These are phyloP conservation scores for Zea luxurians DNA, from an alignment of 176 grass and related monocot genomes.

Conservation along the genomic window DNA sequence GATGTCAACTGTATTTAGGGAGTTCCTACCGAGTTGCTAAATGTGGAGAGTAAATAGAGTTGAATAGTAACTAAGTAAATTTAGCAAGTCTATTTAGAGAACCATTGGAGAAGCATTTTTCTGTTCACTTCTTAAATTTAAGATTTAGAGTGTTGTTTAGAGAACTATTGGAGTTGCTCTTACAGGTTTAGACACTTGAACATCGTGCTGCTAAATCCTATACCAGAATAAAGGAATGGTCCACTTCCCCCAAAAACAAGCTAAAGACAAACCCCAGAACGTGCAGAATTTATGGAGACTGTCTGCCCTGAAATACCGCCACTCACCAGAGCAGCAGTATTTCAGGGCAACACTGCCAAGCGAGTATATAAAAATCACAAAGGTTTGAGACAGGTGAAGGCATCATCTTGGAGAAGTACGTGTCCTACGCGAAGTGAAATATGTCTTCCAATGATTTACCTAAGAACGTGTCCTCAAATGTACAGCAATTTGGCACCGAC, in stretches of 20 bases:
- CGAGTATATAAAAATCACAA: not conserved
- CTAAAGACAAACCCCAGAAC: constrained; percentile 21
- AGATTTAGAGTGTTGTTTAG: no score
- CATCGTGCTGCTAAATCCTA: not conserved
- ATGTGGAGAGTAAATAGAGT: no score
- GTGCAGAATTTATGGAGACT: constrained; percentile 48
- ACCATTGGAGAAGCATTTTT: no score
- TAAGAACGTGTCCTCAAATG: constrained; percentile 9
- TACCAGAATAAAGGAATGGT: constrained; percentile 15
- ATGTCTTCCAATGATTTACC: constrained; percentile 28
- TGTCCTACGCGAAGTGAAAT: constrained; percentile 33
- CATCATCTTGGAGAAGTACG: constrained; percentile 13
- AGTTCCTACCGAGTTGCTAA: no score
- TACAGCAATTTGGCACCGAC: constrained; percentile 33
- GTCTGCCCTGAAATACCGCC: constrained; percentile 32
- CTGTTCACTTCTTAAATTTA: no score
- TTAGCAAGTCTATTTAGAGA: no score
- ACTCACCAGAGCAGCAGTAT: not conserved
- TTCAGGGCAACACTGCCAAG: not conserved
- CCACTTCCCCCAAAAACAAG: not conserved
- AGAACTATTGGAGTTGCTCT: no score
- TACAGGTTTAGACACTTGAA: not conserved
- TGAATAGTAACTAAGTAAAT: no score
- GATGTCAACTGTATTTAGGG: no score
- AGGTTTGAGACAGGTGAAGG: not conserved